Evolutionary conservation across 139 green algal genomes (phyloP).

Genomic region (Gonium pectorale): DNA sequence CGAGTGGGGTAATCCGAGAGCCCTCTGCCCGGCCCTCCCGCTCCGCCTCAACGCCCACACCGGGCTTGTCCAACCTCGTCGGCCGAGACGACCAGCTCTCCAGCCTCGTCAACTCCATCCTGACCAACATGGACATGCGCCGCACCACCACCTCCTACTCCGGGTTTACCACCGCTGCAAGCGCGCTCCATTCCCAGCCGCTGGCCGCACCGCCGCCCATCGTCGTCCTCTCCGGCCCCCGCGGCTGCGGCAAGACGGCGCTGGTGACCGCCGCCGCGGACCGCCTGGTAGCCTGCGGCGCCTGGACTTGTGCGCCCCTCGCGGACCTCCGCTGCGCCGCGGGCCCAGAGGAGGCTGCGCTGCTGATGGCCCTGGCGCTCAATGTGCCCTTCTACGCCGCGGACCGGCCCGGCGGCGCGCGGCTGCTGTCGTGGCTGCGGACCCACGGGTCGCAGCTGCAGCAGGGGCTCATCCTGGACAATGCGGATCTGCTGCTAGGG

Average conservation of each 20-base stretch:
- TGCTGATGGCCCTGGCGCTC: conserved; percentile 26
- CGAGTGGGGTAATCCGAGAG: no score
- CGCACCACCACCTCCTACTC: background rate
- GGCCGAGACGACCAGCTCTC: background rate
- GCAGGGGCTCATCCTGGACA: conserved; percentile 40
- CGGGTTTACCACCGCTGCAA: background rate
- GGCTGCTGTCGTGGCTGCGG: conserved; percentile 41
- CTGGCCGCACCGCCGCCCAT: no score
- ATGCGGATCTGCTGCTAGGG: conserved; percentile 33
- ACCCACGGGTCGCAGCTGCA: conserved; percentile 12
- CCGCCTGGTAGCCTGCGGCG: background rate
- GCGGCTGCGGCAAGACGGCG: conserved; percentile 21
- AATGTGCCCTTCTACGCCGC: conserved; percentile 42
- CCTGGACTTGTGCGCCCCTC: background rate
- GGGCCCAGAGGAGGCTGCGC: conserved; percentile 15
- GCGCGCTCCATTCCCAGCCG: background rate
- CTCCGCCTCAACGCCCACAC: no score
- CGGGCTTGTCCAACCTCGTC: background rate
- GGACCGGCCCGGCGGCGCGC: conserved; percentile 1
- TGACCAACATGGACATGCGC: background rate
- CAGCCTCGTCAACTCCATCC: background rate
- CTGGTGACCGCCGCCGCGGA: conserved; percentile 10
- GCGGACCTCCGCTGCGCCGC: conserved; percentile 2
- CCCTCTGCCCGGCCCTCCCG: no score
- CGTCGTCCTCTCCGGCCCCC: conserved; percentile 14